Base-by-base conservation (phyloP, 176 grass and related monocot genomes). In the Cenchrus fungigraminus region DNA sequence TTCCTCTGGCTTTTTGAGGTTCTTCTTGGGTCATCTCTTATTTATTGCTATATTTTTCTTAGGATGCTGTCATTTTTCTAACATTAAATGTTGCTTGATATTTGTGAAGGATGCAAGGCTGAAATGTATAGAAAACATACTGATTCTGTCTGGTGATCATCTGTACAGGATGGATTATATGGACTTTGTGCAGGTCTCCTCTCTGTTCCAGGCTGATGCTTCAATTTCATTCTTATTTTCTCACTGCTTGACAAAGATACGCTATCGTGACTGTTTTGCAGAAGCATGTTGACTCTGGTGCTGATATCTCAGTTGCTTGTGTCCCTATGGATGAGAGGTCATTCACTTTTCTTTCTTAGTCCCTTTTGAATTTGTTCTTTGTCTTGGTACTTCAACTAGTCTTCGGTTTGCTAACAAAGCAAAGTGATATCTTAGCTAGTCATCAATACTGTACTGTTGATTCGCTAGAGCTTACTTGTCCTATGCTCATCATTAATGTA, bases 101-200 rank as follows among this genome's bases (percentile, higher is more conserved):
- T 63, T 73, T 72, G 12, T 89, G 75, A 45, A 97, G 94, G 89
- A 97, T 85, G 85, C 90, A 63, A 90, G 92, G 25, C 77, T 92
- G 42, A 97, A 87, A 86, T 50, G 81, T 52, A 94, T 97, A 82
- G 89, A 97, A 44, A 90, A 97, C 80, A 84, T 92, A 74, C 66
- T 97, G 20, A 94, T 97, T 86, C 69, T 97, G 56, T 94, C 94
- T 32, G 94, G 94, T 17, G 94, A 97, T 67, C 94, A 97, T 85
- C 87, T 97, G 12, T 97, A 97, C 63, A 89, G 94, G 31, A 97
- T 97, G 94, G 86, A 97, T 84, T 94, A 94, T 66, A 97, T 97
- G 94, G 85, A 97, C 76, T 93, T 97, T 68, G 79, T 94, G 68
- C 91, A 97, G 94, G 94, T 94, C 3, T 79, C n/a, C 65, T 72